phyloP scores from a whole-genome alignment of 371 early-diverging fungal species.

The Neoconidiobolus thromboides region DNA sequence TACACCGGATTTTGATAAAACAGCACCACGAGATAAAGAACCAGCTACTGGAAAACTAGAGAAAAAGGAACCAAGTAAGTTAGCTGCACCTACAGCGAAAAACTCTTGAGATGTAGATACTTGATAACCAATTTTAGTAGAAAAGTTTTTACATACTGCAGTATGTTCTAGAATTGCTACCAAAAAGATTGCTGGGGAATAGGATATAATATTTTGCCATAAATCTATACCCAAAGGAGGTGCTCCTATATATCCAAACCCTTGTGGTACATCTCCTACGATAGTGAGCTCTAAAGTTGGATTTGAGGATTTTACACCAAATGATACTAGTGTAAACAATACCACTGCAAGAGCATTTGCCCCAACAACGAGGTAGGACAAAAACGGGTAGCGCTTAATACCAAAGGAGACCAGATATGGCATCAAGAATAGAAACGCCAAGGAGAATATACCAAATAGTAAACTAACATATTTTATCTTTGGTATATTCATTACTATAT shows the following conservation, averaged over 20 bases:
- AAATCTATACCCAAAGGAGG: constrained; percentile 24
- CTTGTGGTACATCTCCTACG: constrained; percentile 28
- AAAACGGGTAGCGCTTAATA: background rate
- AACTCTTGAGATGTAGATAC: constrained; percentile 36
- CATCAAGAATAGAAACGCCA: constrained; percentile 13
- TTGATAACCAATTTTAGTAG: background rate
- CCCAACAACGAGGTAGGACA: background rate
- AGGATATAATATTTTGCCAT: constrained; percentile 20
- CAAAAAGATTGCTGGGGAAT: constrained; percentile 40
- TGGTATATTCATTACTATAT: constrained; percentile 23
- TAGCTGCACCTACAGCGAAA: constrained; percentile 64
- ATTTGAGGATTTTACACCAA: constrained; percentile 25
- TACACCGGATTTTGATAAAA: constrained; percentile 56
- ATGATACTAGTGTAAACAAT: constrained; percentile 53
- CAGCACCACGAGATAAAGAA: constrained; percentile 66
- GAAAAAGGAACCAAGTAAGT: constrained; percentile 59
- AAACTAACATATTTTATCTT: constrained; percentile 20
- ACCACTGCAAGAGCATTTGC: constrained; percentile 32
- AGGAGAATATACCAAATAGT: constrained; percentile 25
- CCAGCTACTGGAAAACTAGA: constrained; percentile 67
- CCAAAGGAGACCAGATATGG: background rate
- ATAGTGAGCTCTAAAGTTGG: background rate
- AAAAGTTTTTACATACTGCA: constrained; percentile 52
- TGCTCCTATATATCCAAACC: constrained; percentile 34
- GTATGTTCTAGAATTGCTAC: constrained; percentile 68